Evolutionary conservation across 768 basidiomycete genomes (phyloP).

Genomic region (Suillus bovinus): DNA sequence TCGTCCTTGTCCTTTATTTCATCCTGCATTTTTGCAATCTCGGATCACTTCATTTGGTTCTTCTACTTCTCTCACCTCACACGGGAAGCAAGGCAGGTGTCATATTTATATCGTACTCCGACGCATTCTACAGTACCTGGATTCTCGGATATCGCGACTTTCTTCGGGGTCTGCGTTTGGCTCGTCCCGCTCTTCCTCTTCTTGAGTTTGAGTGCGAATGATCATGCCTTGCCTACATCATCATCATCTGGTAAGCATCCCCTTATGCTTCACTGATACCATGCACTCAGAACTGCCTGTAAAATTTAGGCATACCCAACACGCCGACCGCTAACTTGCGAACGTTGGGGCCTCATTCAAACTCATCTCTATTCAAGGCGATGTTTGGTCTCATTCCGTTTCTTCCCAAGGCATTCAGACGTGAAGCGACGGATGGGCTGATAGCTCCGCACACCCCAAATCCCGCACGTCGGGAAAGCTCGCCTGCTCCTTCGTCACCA

Average conservation of each 20-base stretch:
- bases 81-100: constrained; percentile 56
- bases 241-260: constrained; percentile 47
- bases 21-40: constrained; percentile 82
- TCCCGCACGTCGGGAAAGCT: constrained; percentile 11
- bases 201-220: constrained; percentile 93
- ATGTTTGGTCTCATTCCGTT: constrained; percentile 50
- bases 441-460: constrained; percentile 63
- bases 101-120: constrained; percentile 46
- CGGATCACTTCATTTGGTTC: constrained; percentile 96
- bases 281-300: constrained; percentile 1
- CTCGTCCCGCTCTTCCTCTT: constrained; percentile 91
- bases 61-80: constrained; percentile 83
- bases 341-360: constrained; percentile 40
- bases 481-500: constrained; percentile 33
- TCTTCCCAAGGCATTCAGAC: constrained; percentile 45
- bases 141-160: constrained; percentile 79
- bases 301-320: constrained; percentile 20
- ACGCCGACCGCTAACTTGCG: constrained; percentile 23
- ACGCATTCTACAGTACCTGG: constrained; percentile 36
- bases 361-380: constrained; percentile 68
- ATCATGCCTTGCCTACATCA: constrained; percentile 88
- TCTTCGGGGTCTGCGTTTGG: constrained; percentile 87
- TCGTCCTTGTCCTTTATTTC: constrained; percentile 81
- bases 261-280: not conserved
- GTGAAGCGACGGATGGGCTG: constrained; percentile 61